A percentile compares a stretch with the other conserved stretches of the same genome.
Conservation (phyloP, 148 eudicot species). For the Chenopodium suecicum region DNA sequence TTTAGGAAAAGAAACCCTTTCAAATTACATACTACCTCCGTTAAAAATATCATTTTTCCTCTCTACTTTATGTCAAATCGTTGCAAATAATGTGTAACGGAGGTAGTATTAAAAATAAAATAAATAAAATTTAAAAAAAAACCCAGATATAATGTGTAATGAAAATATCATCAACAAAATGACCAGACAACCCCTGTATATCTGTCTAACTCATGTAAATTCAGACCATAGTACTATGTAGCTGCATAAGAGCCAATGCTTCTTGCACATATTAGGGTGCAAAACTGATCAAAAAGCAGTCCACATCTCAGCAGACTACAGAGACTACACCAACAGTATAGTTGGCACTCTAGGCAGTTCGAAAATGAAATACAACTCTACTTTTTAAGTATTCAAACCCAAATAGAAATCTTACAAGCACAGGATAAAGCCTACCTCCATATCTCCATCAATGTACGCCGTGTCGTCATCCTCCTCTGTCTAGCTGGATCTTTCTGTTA, state of each 20-base stretch:
- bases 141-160: background rate
- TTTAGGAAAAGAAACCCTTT: no score
- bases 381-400: background rate
- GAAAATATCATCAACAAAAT: background rate
- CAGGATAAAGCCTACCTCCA: constrained; percentile 57
- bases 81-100: no score
- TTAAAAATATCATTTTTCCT: no score
- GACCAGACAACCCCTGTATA: background rate
- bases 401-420: background rate
- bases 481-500: constrained; percentile 67
- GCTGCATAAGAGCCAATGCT: background rate
- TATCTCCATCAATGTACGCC: constrained; percentile 71
- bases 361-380: background rate
- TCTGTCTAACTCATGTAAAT: background rate
- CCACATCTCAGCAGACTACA: background rate
- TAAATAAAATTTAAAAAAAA: no score
- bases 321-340: background rate
- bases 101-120: no score
- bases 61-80: no score
- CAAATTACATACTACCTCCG: no score
- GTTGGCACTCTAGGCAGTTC: background rate
- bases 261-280: background rate
- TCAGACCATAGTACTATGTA: background rate
- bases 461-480: constrained; percentile 74
- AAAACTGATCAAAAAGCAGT: background rate